Base-by-base conservation (phyloP, 2,329 filamentous ascomycete species). In the Penicillium sp. region DNA sequence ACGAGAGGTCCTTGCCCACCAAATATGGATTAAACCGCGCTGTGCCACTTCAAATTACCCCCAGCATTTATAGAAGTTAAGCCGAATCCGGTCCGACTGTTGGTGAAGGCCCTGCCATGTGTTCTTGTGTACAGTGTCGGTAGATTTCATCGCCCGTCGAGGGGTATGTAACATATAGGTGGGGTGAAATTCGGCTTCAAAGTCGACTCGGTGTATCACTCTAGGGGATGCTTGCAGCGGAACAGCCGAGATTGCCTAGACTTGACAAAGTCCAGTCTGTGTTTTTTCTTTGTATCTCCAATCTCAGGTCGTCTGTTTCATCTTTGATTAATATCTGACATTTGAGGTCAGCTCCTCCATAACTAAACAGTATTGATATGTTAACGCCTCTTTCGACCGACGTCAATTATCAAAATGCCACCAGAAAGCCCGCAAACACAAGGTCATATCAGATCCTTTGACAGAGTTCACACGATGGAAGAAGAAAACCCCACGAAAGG, bases 381-480 rank as follows among this genome's bases (percentile, higher is more conserved):
- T 17, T 3, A 35, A 8, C 4, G 1, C 3, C 15, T 3, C 2
- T 2, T 4, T n/a, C 10, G 2, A 13, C 8, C 15, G 9, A n/a
- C 23, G 2, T n/a, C 2, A 43, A 4, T 29, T 10, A 13, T 5
- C 23, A 51, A 46, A 5, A 37, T 41, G 21, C 8, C n/a, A 15
- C 19, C 19, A 7, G 31, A 47, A 19, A 38, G 7, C 4, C 2
- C 19, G 0, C 19, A 23, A 3, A 3, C 15, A n/a, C 31, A 43
- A 1, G 17, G 38, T 19, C 19, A 2, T 2, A 31, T n/a, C 17
- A 10, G 23, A 6, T 35, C 38, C 13, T 45, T 29, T n/a, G 25
- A 41, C 8, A 27, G 7, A 7, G 42, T 42, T 19, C 45, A 53
- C 10, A 50, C 29, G 5, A 50, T 62, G 40, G 61, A 64, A 19